Evolutionary conservation across 2,329 filamentous ascomycete species (phyloP), one percentile per base, ranked within the genome.

Genomic region (Ophiosphaerella herpotricha): DNA sequence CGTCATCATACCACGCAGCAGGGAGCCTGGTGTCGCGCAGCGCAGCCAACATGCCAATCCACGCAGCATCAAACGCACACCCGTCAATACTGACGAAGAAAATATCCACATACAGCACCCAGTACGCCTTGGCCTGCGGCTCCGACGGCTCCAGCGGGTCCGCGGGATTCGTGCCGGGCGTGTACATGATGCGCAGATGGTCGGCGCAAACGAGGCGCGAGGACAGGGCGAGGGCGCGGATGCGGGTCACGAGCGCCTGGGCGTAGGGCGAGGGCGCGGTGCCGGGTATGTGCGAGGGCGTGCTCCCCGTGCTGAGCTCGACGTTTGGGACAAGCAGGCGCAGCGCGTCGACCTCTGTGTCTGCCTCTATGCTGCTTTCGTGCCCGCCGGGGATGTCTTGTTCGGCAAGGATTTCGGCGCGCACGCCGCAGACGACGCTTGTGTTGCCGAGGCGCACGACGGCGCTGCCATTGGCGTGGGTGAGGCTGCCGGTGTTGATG

Each of bases 81-180:
- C 93, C 93, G 57, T 96, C 92, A 42, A 96, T 85, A 0, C 90
- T 95, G 60, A 99, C 87, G 75, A 96, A 94, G 67, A 97, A 83
- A n/a, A 97, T 81, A 68, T 97, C 93, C 58, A 99, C 89, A 74
- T 96, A 97, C 16, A 99, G 84, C 8, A 90, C 87, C 94, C 93
- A 99, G 73, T 95, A 97, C 0, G 88, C 94, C 70, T 89, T 93
- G 9, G 93, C 74, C 55, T 85, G 80, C 7, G 71, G 70, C 34
- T 68, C 67, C 5, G 75, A 67, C 4, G 79, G 77, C 18, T 81
- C 78, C 14, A 78, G 72, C 49, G 82, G 77, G 29, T 77, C 69
- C 24, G 72, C 72, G n/a, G 75, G 45, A 43, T 75, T 72, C 1
- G 57, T 50, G 14, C 79, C 75, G 21, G 78, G 78, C 34, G 79